Conservation (phyloP, 208 protist species). For the Crithidia sp. region DNA sequence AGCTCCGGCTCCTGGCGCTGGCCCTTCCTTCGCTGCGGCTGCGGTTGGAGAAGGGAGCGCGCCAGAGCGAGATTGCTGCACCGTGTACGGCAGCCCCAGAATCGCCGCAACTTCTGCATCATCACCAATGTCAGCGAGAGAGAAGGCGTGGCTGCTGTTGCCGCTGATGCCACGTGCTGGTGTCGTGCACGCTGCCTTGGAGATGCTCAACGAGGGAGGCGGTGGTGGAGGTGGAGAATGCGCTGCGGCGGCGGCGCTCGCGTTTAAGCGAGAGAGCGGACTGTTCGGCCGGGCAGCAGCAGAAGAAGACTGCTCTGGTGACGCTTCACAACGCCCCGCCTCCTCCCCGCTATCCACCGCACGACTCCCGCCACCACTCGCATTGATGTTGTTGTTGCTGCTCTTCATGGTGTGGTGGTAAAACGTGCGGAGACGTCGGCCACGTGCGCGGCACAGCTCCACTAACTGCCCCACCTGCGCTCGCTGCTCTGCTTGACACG, state of each 20-base stretch:
- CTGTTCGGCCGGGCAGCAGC: neutral
- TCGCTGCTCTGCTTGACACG: constrained; percentile 43
- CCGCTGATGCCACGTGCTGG: neutral
- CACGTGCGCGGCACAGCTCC: constrained; percentile 38
- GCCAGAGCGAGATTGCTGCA: constrained; percentile 17
- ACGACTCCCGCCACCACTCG: neutral
- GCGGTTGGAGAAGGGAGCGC: neutral
- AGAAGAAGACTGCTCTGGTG: neutral
- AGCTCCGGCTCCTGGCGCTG: neutral
- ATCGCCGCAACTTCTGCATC: constrained; percentile 25
- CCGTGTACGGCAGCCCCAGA: constrained; percentile 25
- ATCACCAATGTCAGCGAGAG: constrained; percentile 17
- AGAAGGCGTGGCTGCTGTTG: neutral
- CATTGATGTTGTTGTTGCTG: too few relatives aligned
- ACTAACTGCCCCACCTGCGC: constrained; percentile 44
- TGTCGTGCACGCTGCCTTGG: neutral
- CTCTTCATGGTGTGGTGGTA: neutral
- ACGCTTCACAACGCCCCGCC: neutral
- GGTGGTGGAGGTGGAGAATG: too few relatives aligned
- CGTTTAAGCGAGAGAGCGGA: neutral
- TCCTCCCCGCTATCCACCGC: neutral
- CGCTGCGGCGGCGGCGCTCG: neutral
- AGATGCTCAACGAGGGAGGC: constrained; percentile 10
- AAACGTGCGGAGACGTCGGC: constrained; percentile 23
- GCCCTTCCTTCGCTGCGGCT: neutral